Evolutionary conservation across 306 rosid genomes (phyloP), one percentile per base, ranked within the genome.

Genomic region (Begonia masoniana): DNA sequence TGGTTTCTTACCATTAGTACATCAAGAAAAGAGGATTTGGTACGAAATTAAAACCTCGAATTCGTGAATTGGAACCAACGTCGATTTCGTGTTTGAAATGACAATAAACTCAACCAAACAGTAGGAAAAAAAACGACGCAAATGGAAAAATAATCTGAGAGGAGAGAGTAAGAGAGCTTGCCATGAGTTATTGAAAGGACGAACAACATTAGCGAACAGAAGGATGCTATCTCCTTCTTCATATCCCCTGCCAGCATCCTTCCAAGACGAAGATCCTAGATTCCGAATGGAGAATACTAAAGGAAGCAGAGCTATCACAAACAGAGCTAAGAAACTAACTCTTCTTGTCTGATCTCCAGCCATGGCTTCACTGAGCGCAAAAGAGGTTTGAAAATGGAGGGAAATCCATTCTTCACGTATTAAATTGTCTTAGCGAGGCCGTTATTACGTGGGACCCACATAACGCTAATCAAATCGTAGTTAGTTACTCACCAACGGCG

Each of bases 171-270:
- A 17, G 42, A 26, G 21, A 12, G n/a, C 39, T 41, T 49, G 60
- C 71, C 66, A 54, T 54, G 66, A 54, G 47, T 60, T 8, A 47
- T 41, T 24, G 15, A 12, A 13, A 17, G 52, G 39, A 35, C 3
- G 24, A 10, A 52, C 49, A 51, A 19, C 58, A 61, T 62, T 53
- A 17, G 57, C 61, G 49, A 69, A 69, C 13, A 63, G 54, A 58
- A 69, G 69, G 13, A 69, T 69, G 54, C 7, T 2, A 5, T 63
- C 57, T 17, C 65, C 65, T 6, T 47, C 14, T 11, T 42, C 14
- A 46, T 19, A 69, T 13, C 41, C 36, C 23, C 9, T 4, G 6
- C 3, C 9, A 14, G 19, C 1, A 31, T 4, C 47, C 12, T 2
- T 13, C 15, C 0, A n/a, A 52, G 24, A 10, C 15, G 47, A 3